phyloP scores from a whole-genome alignment of 768 basidiomycete species.

The Hydnomerulius pinastri region DNA sequence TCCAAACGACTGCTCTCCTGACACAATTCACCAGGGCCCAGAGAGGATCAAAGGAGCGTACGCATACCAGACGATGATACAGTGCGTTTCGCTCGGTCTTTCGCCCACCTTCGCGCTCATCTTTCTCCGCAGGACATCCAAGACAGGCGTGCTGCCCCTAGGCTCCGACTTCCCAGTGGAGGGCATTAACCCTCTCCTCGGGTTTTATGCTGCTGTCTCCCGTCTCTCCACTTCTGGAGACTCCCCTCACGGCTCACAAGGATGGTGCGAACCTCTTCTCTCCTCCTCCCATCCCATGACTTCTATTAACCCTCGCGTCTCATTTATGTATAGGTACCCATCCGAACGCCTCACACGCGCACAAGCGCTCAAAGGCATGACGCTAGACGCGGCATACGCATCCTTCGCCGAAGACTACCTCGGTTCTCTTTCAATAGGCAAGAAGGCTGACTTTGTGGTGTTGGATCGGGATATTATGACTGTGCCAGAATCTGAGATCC shows the following conservation, averaged over 20 bases:
- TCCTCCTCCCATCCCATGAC: background rate
- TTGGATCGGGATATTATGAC: conserved; percentile 81
- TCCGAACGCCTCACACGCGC: conserved; percentile 72
- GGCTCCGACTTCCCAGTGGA: conserved; percentile 97
- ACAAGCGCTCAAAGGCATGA: conserved; percentile 90
- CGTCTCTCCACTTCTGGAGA: conserved; percentile 66
- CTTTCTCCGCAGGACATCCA: conserved; percentile 45
- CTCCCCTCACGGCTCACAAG: conserved; percentile 80
- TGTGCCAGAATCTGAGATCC: conserved; percentile 58
- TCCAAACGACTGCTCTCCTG: background rate
- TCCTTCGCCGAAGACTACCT: conserved; percentile 71
- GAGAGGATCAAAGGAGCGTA: conserved; percentile 87
- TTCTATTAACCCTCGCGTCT: background rate
- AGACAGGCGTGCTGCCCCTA: conserved; percentile 62
- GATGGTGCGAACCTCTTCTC: conserved; percentile 60
- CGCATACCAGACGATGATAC: conserved; percentile 78
- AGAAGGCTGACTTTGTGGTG: conserved; percentile 87
- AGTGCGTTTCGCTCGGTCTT: conserved; percentile 43
- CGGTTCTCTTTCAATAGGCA: conserved; percentile 75
- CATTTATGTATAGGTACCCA: conserved; percentile 64
- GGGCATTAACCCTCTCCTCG: conserved; percentile 82
- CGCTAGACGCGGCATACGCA: conserved; percentile 86
- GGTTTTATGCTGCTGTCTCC: conserved; percentile 88
- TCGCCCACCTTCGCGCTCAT: background rate
- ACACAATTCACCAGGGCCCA: conserved; percentile 54